Conservation (phyloP, 129 eudicot genomes). For the Dittrichia graveolens region DNA sequence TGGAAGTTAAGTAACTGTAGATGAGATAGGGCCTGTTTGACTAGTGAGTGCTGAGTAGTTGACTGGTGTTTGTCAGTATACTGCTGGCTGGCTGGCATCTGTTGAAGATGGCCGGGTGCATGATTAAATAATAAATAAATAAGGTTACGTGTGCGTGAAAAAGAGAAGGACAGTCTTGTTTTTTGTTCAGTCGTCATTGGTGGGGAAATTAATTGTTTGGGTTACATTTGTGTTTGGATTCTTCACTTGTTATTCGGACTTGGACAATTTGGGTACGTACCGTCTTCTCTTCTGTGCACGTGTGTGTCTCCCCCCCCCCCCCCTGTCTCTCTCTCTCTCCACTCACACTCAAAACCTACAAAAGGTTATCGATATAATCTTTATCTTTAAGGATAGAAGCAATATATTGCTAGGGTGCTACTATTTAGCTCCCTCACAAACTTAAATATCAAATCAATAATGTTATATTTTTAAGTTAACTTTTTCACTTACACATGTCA, state of each 20-base stretch:
- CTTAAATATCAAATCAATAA: no score
- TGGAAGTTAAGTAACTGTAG: constrained; percentile 32
- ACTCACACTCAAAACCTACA: background rate
- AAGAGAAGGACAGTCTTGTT: constrained; percentile 32
- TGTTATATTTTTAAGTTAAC: no score
- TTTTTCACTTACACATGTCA: no score
- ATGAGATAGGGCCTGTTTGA: constrained; percentile 37
- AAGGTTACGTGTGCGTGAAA: constrained; percentile 39
- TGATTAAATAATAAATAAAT: constrained; percentile 14
- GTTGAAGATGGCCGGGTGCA: no score
- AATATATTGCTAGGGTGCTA: no score
- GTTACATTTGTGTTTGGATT: constrained; percentile 43
- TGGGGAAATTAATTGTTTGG: constrained; percentile 43
- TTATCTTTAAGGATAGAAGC: no score
- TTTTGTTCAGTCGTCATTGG: constrained; percentile 38
- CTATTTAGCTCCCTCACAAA: no score
- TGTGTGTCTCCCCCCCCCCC: background rate
- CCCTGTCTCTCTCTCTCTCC: constrained; percentile 2
- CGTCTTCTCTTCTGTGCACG: constrained; percentile 28
- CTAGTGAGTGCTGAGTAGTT: constrained; percentile 30
- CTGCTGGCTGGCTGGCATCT: constrained; percentile 29
- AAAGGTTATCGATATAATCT: background rate
- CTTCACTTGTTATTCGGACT: constrained; percentile 21
- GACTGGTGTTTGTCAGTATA: constrained; percentile 43
- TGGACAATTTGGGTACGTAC: constrained; percentile 30